Conservation (phyloP, 2,329 filamentous ascomycete species). For the Colletotrichum agaves region DNA sequence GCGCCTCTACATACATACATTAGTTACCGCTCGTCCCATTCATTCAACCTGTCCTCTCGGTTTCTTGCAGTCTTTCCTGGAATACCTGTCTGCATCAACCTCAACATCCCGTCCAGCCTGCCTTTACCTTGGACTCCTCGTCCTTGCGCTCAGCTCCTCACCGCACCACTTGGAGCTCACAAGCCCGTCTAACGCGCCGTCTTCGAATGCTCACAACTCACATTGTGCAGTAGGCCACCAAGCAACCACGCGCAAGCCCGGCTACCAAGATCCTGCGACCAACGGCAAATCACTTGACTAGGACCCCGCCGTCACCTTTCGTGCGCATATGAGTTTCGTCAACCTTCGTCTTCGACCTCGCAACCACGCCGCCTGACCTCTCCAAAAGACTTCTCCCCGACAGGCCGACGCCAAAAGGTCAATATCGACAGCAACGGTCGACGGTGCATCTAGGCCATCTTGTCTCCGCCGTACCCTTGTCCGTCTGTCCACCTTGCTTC, state of each 20-base stretch:
- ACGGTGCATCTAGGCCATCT: constrained; percentile 29
- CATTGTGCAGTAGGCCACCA: constrained; percentile 10
- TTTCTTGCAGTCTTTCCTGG: constrained; percentile 12
- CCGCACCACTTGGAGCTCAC: not conserved
- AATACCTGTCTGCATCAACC: constrained; percentile 3
- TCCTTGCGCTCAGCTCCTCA: constrained; percentile 1
- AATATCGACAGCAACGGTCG: constrained; percentile 14
- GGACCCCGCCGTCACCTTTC: not conserved
- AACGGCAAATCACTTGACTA: not conserved
- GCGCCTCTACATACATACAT: constrained; percentile 34
- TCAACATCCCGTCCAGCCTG: not conserved
- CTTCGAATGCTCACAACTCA: constrained; percentile 27
- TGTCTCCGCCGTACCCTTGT: constrained; percentile 31
- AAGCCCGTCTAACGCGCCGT: not conserved
- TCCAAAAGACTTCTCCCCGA: not conserved
- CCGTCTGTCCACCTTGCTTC: constrained; percentile 30
- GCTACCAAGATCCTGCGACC: not conserved
- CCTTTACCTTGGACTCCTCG: not conserved
- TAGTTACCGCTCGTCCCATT: constrained; percentile 38
- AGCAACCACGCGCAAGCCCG: constrained; percentile 2
- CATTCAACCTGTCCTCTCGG: constrained; percentile 19
- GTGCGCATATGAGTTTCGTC: constrained; percentile 20
- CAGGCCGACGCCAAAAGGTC: constrained; percentile 7
- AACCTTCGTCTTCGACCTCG: not conserved
- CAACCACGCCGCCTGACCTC: constrained; percentile 1